Base-by-base conservation (phyloP, 1,284 basidiomycete species). In the Porodaedalea pini region DNA sequence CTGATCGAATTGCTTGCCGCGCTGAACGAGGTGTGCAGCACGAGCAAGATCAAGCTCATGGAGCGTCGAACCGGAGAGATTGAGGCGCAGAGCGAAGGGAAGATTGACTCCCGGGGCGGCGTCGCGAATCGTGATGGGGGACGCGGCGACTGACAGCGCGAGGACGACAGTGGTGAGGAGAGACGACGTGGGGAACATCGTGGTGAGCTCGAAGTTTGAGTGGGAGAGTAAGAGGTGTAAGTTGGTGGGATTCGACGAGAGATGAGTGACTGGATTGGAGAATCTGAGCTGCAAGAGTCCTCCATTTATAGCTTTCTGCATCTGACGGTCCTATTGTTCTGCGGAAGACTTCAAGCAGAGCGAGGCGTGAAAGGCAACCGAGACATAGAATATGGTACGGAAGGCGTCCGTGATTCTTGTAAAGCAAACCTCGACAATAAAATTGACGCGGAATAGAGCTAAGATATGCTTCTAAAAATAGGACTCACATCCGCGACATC, bases 11-110 rank as follows among this genome's bases (percentile, higher is more conserved):
- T 36, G 37, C 8, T 31, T 44, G 19, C 43, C 43, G 17, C 36
- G 59, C 19, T n/a, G 15, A 10, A 61, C 17, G 15, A 59, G 44
- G 34, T 19, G 34, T 7, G 40, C 34, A 10, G 57, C 60, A 17
- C 60, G 51, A 23, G 60, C 57, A 23, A 57, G 60, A 32, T 61
- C 60, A n/a, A 56, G 44, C n/a, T 61, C 57, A 8, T 54, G 40
- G 21, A 61, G 47, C 4, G 45, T 61, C 21, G 36, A 37, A 25
- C 53, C 57, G n/a, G 21, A 39, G 2, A 57, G 19, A 27, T 58
- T 61, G 27, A 61, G 0, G 27, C 34, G 29, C n/a, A 41, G 13
- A 10, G 57, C 25, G 31, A 62, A 54, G 5, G 56, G 43, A 25
- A 62, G 39, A 8, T 41, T 23, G 3, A 51, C 13, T 15, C 13